Evolutionary conservation across 257 asterid species (phyloP).

Genomic region (Asclepias syriaca): DNA sequence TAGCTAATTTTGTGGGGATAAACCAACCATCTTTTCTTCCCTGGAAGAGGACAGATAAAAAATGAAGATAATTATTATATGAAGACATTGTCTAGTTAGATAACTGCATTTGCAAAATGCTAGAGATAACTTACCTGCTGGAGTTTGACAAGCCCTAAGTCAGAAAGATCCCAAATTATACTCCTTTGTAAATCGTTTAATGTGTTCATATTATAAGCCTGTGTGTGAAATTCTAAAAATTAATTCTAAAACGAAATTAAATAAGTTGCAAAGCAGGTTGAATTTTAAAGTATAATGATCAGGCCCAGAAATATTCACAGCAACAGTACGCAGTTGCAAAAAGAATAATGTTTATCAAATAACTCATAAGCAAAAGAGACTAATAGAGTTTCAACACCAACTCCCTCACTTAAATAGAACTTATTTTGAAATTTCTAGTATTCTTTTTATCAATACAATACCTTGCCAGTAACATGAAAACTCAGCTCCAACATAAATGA

Average conservation of each 20-base stretch:
- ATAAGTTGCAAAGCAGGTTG: constrained; percentile 1
- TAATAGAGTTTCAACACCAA: not conserved
- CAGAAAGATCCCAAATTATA: constrained; percentile 80
- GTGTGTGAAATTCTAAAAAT: constrained; percentile 25
- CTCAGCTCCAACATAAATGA: constrained; percentile 93
- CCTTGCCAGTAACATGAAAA: constrained; percentile 96
- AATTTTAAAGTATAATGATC: not conserved
- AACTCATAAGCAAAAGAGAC: not conserved
- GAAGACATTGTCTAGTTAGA: not conserved
- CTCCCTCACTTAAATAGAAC: not conserved
- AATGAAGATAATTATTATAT: not conserved
- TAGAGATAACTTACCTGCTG: constrained; percentile 58
- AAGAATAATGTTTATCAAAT: not conserved
- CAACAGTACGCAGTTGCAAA: not conserved
- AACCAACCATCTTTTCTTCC: constrained; percentile 96
- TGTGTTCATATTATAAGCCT: constrained; percentile 91
- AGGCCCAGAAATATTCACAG: not conserved
- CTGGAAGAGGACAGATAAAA: constrained; percentile 35
- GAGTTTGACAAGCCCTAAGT: constrained; percentile 88
- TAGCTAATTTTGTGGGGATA: constrained; percentile 90
- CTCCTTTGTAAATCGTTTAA: constrained; percentile 57
- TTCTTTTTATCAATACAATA: constrained; percentile 18
- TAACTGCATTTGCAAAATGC: not conserved
- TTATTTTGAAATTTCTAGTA: not conserved
- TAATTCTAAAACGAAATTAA: constrained; percentile 10